Conservation (phyloP, 495 filamentous ascomycete genomes). For the Lasiosphaeria hispida region DNA sequence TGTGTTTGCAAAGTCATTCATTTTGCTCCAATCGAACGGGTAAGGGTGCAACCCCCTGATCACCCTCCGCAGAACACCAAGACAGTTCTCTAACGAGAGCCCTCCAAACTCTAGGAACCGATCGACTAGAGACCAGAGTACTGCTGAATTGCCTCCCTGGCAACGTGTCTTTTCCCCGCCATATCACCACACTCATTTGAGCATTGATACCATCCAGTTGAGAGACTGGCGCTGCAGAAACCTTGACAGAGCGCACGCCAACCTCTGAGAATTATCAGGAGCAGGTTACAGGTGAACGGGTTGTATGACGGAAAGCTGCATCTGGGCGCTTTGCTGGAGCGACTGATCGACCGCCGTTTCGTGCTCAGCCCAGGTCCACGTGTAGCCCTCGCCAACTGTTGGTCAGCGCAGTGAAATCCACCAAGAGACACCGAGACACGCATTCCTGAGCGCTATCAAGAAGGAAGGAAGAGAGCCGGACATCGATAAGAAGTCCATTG, state of each 20-base stretch:
- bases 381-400: no score
- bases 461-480: not conserved
- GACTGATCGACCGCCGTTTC: constrained; percentile 10
- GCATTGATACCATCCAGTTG: constrained; percentile 21
- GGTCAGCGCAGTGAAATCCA: no score
- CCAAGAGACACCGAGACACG: not conserved
- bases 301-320: constrained; percentile 16
- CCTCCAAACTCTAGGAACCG: constrained; percentile 11
- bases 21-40: constrained; percentile 28
- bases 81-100: constrained; percentile 29
- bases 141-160: constrained; percentile 13
- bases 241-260: constrained; percentile 12
- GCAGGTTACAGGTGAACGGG: not conserved
- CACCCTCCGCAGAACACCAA: constrained; percentile 24
- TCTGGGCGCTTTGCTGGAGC: constrained; percentile 14
- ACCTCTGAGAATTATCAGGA: constrained; percentile 3
- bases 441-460: not conserved
- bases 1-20: constrained; percentile 23
- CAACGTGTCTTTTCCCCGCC: constrained; percentile 3
- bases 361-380: not conserved
- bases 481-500: not conserved
- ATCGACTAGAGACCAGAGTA: not conserved
- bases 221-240: constrained; percentile 15
- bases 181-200: constrained; percentile 1
- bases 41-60: constrained; percentile 30